Evolutionary conservation across 768 basidiomycete genomes (phyloP), one percentile per base, ranked within the genome.

Genomic region (Tricholoma hemisulphureum): DNA sequence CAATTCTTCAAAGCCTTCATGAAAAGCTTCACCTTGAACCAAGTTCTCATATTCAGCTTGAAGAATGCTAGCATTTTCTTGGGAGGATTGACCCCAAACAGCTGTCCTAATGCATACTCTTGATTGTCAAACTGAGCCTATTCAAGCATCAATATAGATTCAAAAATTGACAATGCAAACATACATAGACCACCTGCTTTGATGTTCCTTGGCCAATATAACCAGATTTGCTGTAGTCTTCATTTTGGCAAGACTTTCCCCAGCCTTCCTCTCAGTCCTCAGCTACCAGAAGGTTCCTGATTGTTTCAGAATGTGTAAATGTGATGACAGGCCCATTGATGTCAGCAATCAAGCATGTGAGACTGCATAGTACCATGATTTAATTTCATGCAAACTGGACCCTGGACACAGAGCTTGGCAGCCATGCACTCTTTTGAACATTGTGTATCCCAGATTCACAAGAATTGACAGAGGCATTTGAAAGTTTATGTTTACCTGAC

Each of bases 61-160:
- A 2, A 66, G 59, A 34, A 60, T 56, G 2, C n/a, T 2, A 6
- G 9, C 14, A 51, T 54, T 54, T 21, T 53, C 52, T 6, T 37
- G 7, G n/a, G 16, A 21, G 21, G 29, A 23, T 18, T 43, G 46
- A 6, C 35, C 28, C 0, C 37, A 26, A 58, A 56, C 5, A 13
- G 8, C 51, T 64, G 63, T 0, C 35, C 59, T 4, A 67, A 24
- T 23, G 58, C 63, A 53, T 67, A 63, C 24, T 67, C 64, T 13
- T 14, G n/a, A 41, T 45, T 28, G 6, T 48, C 54, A 35, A 60
- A 29, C 3, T 41, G 58, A 1, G 58, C 61, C 59, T 62, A 32
- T 13, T 43, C 23, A 41, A 46, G 34, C 32, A 26, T 39, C 53
- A 51, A 41, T 6, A 50, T 29, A 50, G 10, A 8, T 10, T 34